Evolutionary conservation across 129 eudicot species (phyloP), one percentile per base, ranked within the genome.

Genomic region (Silybum marianum): DNA sequence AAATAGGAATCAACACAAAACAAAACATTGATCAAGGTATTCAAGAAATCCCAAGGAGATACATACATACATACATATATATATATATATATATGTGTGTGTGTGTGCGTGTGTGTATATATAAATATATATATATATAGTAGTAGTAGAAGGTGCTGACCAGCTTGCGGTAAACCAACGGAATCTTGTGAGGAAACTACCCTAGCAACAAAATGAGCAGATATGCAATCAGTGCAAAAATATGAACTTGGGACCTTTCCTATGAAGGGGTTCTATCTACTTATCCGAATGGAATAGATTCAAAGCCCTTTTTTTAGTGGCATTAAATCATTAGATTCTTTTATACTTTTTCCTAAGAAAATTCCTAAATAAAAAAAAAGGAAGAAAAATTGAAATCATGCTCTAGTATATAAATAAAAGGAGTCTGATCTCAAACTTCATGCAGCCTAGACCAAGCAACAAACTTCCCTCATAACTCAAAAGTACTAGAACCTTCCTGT

Each of bases 361-460:
- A 78, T 44, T 26, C 28, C 68, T 28, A 22, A 78, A 23, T 2
- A 19, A 78, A 78, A 23, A 1, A 19, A 78, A 62, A 4, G 1
- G 7, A n/a, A n/a, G 25, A 81, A 6, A 8, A 24, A 38, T 23
- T 21, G 46, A 19, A 65, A 44, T 5, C 28, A 54, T 69, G 40
- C 69, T 46, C 65, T 44, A 44, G 54, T 84, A 65, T 87, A 74
- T 84, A 63, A 84, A 78, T 84, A 82, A 78, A 62, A 62, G 38
- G 77, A 54, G 44, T 78, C 48, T 25, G 36, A 8, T 70, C 62
- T 44, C 77, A 26, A 69, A 77, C 65, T 84, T 51, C 77, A 74
- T 69, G 68, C 78, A 80, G 39, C 72, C 76, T 58, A 82, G 22
- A 69, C 36, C 77, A 83, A 82, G 79, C 72, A 74, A 74, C 79